Percentiles rank a stretch among this genome's conserved stretches.
Conservation (phyloP, 23 red algal genomes). For the Cyanidium caldarium region DNA sequence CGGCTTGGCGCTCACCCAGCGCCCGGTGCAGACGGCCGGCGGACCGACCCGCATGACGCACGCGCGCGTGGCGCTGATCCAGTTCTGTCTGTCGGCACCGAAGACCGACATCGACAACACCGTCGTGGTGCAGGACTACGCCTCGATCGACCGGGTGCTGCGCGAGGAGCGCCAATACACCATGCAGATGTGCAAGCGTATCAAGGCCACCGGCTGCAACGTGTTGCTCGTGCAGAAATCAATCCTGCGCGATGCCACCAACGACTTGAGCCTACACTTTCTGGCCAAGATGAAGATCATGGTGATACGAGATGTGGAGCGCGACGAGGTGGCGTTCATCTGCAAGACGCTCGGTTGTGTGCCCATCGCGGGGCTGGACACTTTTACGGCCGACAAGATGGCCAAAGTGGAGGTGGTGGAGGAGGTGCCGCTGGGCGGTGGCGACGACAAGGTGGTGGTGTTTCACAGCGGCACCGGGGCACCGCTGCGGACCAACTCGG, state of each 20-base stretch:
- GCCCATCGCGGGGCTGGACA: slow-evolving; percentile 76
- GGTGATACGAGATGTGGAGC: slow-evolving; percentile 85
- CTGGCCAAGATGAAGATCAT: slow-evolving; percentile 99
- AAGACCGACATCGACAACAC: slow-evolving; percentile 98
- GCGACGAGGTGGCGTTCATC: slow-evolving; percentile 83
- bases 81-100: slow-evolving; percentile 81
- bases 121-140: slow-evolving; percentile 95
- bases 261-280: slow-evolving; percentile 89
- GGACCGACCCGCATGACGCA: slow-evolving; percentile 36
- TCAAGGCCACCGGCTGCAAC: slow-evolving; percentile 87
- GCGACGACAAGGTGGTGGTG: slow-evolving; percentile 60
- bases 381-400: slow-evolving; percentile 76
- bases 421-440: slow-evolving; percentile 29
- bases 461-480: slow-evolving; percentile 20
- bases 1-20: slow-evolving; percentile 66
- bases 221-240: slow-evolving; percentile 93
- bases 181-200: slow-evolving; percentile 78
- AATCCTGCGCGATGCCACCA: slow-evolving; percentile 88
- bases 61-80: slow-evolving; percentile 81
- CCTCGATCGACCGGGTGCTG: slow-evolving; percentile 83
- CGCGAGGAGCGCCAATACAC: slow-evolving; percentile 86
- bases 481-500: neutral
- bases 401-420: slow-evolving; percentile 92
- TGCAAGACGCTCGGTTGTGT: slow-evolving; percentile 75
- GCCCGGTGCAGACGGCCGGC: slow-evolving; percentile 33